These are phyloP conservation scores for Emericellopsis cladophorae DNA, from an alignment of 2,329 filamentous ascomycete genomes.

Conservation along the genomic window DNA sequence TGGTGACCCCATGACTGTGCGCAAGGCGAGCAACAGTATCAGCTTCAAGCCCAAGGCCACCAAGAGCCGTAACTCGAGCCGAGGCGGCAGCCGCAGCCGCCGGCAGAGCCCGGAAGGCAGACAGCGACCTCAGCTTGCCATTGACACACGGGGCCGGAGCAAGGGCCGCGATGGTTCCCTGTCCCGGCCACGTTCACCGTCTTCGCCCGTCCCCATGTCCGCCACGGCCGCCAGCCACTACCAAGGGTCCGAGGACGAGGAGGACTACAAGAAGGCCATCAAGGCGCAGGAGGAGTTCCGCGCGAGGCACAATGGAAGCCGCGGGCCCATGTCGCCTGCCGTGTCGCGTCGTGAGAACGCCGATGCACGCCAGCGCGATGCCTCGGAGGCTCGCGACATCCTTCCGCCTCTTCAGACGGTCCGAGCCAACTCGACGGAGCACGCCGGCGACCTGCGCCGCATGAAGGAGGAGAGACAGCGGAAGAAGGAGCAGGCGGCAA, in stretches of 20 bases:
- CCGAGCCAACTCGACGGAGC: slow-evolving; percentile 29
- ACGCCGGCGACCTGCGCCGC: slow-evolving; percentile 39
- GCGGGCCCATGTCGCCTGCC: slow-evolving; percentile 20
- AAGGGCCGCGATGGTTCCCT: slow-evolving; percentile 43
- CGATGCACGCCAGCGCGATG: slow-evolving; percentile 22
- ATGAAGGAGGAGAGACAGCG: slow-evolving; percentile 48
- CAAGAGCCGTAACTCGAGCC: slow-evolving; percentile 36
- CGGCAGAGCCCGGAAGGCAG: slow-evolving; percentile 32
- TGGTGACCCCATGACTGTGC: slow-evolving; percentile 29
- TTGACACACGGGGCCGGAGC: slow-evolving; percentile 50
- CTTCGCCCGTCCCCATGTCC: slow-evolving; percentile 68
- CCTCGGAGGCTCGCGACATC: slow-evolving; percentile 16
- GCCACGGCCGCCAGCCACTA: slow-evolving; percentile 23
- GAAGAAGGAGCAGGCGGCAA: slow-evolving; percentile 64
- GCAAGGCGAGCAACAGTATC: slow-evolving; percentile 24
- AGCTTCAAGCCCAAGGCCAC: slow-evolving; percentile 5
- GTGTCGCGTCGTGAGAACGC: slow-evolving; percentile 20
- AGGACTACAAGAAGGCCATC: slow-evolving; percentile 40
- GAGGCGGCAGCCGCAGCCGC: slow-evolving; percentile 25
- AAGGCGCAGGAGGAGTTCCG: slow-evolving; percentile 43
- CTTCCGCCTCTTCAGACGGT: slow-evolving; percentile 15
- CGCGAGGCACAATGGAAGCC: slow-evolving; percentile 39
- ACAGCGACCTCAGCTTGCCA: slow-evolving; percentile 28
- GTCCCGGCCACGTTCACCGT: slow-evolving; percentile 50
- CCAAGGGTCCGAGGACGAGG: slow-evolving; percentile 50